Percentiles rank a stretch among this genome's conserved stretches.
Evolutionary conservation across 331 rosid species (phyloP).

Genomic region (Quercus phellos): DNA sequence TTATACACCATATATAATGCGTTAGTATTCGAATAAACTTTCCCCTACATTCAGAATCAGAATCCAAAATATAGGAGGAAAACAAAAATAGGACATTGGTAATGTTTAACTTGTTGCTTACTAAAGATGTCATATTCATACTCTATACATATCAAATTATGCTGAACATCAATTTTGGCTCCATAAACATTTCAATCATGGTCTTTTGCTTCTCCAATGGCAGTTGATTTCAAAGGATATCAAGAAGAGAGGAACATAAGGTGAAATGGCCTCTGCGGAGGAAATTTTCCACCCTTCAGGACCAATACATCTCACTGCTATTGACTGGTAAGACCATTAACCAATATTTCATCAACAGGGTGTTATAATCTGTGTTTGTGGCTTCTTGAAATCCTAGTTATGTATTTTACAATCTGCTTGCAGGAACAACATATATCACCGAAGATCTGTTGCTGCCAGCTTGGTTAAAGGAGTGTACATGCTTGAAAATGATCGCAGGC

Average conservation of each 20-base stretch:
- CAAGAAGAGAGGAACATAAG: background rate
- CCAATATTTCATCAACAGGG: background rate
- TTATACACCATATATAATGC: too few relatives aligned
- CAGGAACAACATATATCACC: constrained; percentile 17
- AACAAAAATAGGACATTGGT: background rate
- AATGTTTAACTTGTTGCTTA: too few relatives aligned
- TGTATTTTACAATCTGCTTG: background rate
- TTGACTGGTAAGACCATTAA: constrained; percentile 24
- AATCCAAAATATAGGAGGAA: background rate
- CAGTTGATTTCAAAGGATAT: background rate
- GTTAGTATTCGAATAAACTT: too few relatives aligned
- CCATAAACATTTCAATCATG: too few relatives aligned
- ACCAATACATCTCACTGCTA: constrained; percentile 21
- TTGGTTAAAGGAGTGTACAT: constrained; percentile 22
- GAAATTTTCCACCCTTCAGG: constrained; percentile 19
- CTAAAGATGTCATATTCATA: background rate
- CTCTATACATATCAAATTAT: background rate
- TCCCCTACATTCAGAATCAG: too few relatives aligned
- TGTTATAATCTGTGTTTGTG: background rate
- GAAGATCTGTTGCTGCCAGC: constrained; percentile 24
- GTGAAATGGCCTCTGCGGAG: background rate
- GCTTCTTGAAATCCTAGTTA: too few relatives aligned
- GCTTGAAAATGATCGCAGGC: constrained; percentile 16
- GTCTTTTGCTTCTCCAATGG: background rate
- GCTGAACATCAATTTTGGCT: background rate